These are phyloP conservation scores for Aspergillus caelatus DNA, from an alignment of 2,329 filamentous ascomycete genomes.

Conservation along the genomic window DNA sequence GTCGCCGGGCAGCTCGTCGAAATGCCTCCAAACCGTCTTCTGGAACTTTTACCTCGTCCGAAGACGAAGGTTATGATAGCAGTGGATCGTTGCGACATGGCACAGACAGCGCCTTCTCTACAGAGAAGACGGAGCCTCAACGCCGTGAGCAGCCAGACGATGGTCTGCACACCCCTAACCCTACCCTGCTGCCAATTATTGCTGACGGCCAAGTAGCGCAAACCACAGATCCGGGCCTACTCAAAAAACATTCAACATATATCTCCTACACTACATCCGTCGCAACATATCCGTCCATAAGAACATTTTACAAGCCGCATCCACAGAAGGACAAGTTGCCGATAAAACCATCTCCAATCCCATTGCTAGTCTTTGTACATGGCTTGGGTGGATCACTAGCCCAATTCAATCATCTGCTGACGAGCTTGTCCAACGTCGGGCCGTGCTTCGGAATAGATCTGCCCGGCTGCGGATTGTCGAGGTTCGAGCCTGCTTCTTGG, in stretches of 20 bases:
- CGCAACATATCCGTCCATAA: slow-evolving; percentile 72
- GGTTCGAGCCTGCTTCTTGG: slow-evolving; percentile 71
- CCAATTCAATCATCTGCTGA: slow-evolving; percentile 81
- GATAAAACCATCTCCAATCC: slow-evolving; percentile 70
- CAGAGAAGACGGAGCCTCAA: slow-evolving; percentile 26
- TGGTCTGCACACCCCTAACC: slow-evolving; percentile 27
- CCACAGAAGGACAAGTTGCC: slow-evolving; percentile 81
- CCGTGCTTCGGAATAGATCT: slow-evolving; percentile 87
- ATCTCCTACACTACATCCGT: slow-evolving; percentile 71
- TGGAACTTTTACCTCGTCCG: slow-evolving; percentile 37
- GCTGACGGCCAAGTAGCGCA: slow-evolving; percentile 29
- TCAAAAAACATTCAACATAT: slow-evolving; percentile 74
- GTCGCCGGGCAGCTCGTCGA: slow-evolving; percentile 24
- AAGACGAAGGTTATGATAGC: slow-evolving; percentile 41
- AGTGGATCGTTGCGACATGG: slow-evolving; percentile 34
- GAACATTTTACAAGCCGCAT: slow-evolving; percentile 83
- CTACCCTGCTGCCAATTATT: neutral
- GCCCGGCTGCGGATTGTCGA: slow-evolving; percentile 83
- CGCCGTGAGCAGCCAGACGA: slow-evolving; percentile 31
- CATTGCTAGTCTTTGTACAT: slow-evolving; percentile 87
- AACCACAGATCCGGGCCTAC: slow-evolving; percentile 72
- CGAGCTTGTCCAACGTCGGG: slow-evolving; percentile 78
- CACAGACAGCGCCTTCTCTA: slow-evolving; percentile 23
- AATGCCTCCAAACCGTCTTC: slow-evolving; percentile 28
- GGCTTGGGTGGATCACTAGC: slow-evolving; percentile 89